Percentiles rank a stretch among this genome's conserved stretches.
phyloP scores from a whole-genome alignment of 1,284 basidiomycete species.

The Malassezia brasiliensis region DNA sequence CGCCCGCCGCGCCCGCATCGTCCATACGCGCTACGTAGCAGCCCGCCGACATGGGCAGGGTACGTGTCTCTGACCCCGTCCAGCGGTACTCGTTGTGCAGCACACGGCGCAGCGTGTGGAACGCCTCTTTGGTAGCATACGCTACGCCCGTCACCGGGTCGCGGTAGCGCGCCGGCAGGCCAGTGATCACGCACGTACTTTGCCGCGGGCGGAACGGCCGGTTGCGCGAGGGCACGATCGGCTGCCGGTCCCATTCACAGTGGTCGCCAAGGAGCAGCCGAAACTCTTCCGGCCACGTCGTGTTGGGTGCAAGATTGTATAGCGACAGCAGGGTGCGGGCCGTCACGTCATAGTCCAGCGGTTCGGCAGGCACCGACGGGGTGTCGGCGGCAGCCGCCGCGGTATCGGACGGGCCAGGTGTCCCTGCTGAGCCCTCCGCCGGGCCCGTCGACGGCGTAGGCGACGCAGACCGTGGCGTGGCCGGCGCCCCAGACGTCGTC shows the following conservation, averaged over 20 bases:
- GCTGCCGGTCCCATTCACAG: slow-evolving; percentile 50
- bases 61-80: slow-evolving; percentile 22
- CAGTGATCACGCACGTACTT: slow-evolving; percentile 51
- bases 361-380: background rate
- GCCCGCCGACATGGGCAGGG: slow-evolving; percentile 21
- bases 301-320: slow-evolving; percentile 20
- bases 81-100: slow-evolving; percentile 52
- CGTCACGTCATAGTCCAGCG: slow-evolving; percentile 9
- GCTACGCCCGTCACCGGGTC: slow-evolving; percentile 69
- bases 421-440: too few species aligned
- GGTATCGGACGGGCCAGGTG: too few species aligned
- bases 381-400: background rate
- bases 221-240: slow-evolving; percentile 49
- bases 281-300: slow-evolving; percentile 62
- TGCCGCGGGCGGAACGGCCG: slow-evolving; percentile 48
- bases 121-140: slow-evolving; percentile 63
- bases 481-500: too few species aligned
- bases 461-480: too few species aligned
- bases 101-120: slow-evolving; percentile 56
- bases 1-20: slow-evolving; percentile 20
- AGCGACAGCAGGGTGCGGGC: slow-evolving; percentile 32
- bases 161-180: slow-evolving; percentile 55
- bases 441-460: too few species aligned
- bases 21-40: slow-evolving; percentile 20
- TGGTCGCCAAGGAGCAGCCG: slow-evolving; percentile 62